Evolutionary conservation across 345 rosid genomes (phyloP).

Genomic region (Moricandia arvensis): DNA sequence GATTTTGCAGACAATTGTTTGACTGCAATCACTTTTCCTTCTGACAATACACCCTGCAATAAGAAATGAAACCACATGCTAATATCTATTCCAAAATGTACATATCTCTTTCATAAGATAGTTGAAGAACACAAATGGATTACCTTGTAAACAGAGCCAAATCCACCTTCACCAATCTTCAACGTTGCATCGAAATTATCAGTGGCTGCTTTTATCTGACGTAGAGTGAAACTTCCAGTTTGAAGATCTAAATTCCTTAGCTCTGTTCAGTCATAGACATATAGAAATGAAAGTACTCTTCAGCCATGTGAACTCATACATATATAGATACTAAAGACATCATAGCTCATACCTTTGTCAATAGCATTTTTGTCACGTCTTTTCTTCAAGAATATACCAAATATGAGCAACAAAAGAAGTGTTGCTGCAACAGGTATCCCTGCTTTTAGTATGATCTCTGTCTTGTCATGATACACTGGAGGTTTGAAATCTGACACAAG

Average conservation of each 20-base stretch:
- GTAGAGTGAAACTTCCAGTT: constrained; percentile 60
- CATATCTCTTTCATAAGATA: no score
- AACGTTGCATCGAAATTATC: constrained; percentile 52
- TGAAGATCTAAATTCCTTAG: constrained; percentile 61
- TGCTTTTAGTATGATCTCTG: constrained; percentile 27
- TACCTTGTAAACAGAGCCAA: constrained; percentile 76
- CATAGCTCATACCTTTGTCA: constrained; percentile 51
- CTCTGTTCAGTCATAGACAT: constrained; percentile 42
- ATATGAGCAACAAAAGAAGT: constrained; percentile 40
- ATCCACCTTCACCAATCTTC: constrained; percentile 84
- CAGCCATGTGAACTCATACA: neutral
- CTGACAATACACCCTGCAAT: constrained; percentile 60
- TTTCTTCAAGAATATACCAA: constrained; percentile 46
- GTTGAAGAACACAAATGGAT: neutral
- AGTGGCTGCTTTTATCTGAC: constrained; percentile 71
- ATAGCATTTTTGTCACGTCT: constrained; percentile 49
- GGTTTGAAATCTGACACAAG: constrained; percentile 58
- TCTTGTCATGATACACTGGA: constrained; percentile 42
- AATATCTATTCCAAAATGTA: no score
- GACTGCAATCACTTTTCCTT: constrained; percentile 70
- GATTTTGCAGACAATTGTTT: constrained; percentile 73
- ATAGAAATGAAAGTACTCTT: neutral
- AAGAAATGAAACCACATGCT: neutral
- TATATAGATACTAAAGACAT: neutral
- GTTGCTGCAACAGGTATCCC: constrained; percentile 39